A percentile compares a stretch with the other conserved stretches of the same genome.
Evolutionary conservation across 225 moss, liverwort and hornwort genomes (phyloP).

Genomic region (Bryum argenteum): DNA sequence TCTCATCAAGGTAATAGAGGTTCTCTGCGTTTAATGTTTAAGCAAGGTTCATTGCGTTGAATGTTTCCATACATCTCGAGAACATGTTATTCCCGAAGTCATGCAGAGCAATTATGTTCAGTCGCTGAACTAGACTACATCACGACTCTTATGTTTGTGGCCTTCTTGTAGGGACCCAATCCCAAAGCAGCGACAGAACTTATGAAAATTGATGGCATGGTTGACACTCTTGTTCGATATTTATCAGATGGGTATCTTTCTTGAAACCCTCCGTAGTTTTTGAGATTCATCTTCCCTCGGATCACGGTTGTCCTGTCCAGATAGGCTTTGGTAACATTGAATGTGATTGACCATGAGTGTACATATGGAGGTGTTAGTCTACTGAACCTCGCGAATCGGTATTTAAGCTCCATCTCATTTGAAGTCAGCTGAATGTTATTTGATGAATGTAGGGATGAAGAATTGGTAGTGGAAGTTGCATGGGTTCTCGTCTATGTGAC

Average conservation of each 20-base stretch:
- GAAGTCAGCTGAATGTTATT: conserved; percentile 29
- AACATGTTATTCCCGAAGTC: neutral
- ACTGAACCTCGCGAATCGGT: neutral
- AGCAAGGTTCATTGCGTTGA: neutral
- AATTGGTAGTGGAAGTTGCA: conserved; percentile 80
- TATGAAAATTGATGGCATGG: conserved; percentile 79
- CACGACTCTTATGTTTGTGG: conserved; percentile 10
- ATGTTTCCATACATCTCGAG: neutral
- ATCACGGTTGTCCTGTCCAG: conserved; percentile 7
- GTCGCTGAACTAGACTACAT: neutral
- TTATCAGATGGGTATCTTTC: conserved; percentile 63
- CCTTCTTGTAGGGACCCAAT: conserved; percentile 68
- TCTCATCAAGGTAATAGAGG: conserved; percentile 76
- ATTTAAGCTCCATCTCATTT: conserved; percentile 12
- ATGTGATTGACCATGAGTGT: neutral
- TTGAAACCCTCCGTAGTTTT: neutral
- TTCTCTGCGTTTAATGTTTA: neutral
- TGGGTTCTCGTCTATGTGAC: conserved; percentile 96
- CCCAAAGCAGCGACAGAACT: conserved; percentile 80
- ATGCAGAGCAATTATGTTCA: neutral
- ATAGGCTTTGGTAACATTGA: too few species aligned
- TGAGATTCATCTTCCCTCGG: neutral
- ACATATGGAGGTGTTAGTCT: neutral
- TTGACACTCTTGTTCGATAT: conserved; percentile 68
- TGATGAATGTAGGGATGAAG: conserved; percentile 74